These are phyloP conservation scores for Starmerella asiatica DNA, from an alignment of 805 yeast species.

Conservation along the genomic window DNA sequence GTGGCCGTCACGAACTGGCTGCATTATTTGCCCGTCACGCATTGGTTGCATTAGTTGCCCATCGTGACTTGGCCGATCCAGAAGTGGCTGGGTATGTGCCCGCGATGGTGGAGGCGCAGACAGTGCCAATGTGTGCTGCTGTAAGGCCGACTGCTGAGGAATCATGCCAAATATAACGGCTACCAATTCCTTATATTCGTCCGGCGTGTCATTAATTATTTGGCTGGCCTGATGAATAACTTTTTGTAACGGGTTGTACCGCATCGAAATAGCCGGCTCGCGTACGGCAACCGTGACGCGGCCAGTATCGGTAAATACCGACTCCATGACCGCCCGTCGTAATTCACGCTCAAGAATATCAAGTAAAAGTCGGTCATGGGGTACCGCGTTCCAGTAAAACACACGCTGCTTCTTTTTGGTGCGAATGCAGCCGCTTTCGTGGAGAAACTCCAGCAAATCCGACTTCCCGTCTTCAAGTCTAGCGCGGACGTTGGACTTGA, in stretches of 20 bases:
- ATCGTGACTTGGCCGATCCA: too few relatives aligned
- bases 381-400: constrained; percentile 91
- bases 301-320: constrained; percentile 4
- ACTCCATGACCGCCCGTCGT: constrained; percentile 11
- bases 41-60: too few relatives aligned
- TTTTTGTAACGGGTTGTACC: constrained; percentile 36
- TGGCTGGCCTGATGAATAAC: constrained; percentile 28
- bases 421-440: constrained; percentile 72
- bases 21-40: too few relatives aligned
- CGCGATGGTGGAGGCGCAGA: neutral
- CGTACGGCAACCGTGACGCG: constrained; percentile 51
- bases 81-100: too few relatives aligned
- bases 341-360: constrained; percentile 90
- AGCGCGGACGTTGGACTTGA: constrained; percentile 74
- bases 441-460: constrained; percentile 66
- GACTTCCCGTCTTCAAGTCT: constrained; percentile 78
- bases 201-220: constrained; percentile 20
- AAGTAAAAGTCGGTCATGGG: constrained; percentile 79
- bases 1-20: too few relatives aligned
- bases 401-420: constrained; percentile 96
- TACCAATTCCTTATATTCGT: constrained; percentile 1
- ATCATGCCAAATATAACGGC: constrained; percentile 7
- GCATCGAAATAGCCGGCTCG: constrained; percentile 72
- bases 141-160: neutral
- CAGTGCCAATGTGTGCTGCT: neutral